Evolutionary conservation across 2,329 filamentous ascomycete species (phyloP).

Genomic region (Cladophialophora chaetospira): DNA sequence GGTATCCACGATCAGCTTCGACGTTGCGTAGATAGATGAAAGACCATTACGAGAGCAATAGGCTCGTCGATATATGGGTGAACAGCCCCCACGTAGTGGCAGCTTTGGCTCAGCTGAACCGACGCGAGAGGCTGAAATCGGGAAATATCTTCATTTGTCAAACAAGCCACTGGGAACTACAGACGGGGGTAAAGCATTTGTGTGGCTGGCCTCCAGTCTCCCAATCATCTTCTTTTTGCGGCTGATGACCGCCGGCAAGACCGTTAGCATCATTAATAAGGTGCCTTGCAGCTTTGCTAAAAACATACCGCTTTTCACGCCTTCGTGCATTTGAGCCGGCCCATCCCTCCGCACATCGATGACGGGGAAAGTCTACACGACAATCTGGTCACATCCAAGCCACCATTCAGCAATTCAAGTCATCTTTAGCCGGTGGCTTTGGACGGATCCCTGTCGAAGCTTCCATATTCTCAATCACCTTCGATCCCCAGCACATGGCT

Average conservation of each 20-base stretch:
- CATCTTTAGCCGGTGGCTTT: slow-evolving; percentile 5
- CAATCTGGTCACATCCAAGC: neutral
- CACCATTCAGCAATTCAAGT: neutral
- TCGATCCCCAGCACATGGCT: neutral
- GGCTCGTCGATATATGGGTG: neutral
- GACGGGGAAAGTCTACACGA: neutral
- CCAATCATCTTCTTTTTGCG: no score
- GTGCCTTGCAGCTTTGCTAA: slow-evolving; percentile 9
- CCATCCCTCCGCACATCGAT: neutral
- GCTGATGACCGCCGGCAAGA: no score
- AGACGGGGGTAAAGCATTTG: neutral
- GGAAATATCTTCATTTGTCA: slow-evolving; percentile 6
- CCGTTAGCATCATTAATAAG: no score
- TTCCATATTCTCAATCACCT: neutral
- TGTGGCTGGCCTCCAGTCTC: neutral
- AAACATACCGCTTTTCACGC: no score
- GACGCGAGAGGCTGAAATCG: neutral
- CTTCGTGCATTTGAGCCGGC: no score
- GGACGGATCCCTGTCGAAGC: neutral
- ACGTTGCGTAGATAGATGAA: neutral
- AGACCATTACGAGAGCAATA: neutral
- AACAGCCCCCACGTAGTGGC: neutral
- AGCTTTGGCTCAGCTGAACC: slow-evolving; percentile 1
- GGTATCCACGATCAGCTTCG: neutral
- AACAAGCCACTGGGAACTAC: neutral